Evolutionary conservation across 257 asterid species (phyloP), one percentile per base, ranked within the genome.

Genomic region (Solanum gandarillasii): DNA sequence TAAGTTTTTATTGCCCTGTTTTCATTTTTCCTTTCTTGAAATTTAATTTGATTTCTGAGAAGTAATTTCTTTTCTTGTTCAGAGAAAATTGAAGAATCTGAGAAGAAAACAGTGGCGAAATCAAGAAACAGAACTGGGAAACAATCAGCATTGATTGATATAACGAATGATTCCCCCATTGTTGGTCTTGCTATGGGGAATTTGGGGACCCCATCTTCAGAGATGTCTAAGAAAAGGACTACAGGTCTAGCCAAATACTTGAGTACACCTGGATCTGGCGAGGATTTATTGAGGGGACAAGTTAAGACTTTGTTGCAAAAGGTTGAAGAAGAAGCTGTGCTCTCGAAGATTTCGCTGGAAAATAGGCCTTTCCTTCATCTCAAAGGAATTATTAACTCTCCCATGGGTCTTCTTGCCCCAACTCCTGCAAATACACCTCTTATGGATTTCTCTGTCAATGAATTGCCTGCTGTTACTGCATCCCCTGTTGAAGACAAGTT

Each of bases 351-450:
- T 32, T 74, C 92, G 0, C 9, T 88, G 2, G 94, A 92, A 52
- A 91, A 89, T 7, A 67, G 95, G 90, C 93, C 94, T 10, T 31
- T 91, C 21, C 89, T 93, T 85, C 93, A 89, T 14, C 90, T 94
- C 12, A 89, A 92, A 82, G 96, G 94, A n/a, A 68, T 91, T 35
- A 75, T 89, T 35, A 88, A 85, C 68, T 95, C 98, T 72, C 96
- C 99, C 0, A 88, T 91, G 83, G 92, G 88, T 73, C 91, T 94
- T 83, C 87, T 87, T 48, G 98, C 98, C 29, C 98, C 98, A 0
- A 97, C 99, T 71, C 98, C 99, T 2, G 98, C 98, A 1, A 97
- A 95, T 86, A 97, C 99, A 5, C 99, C 98, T 3, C 95, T 93
- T 36, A 87, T 91, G 65, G 86, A 85, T 73, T 48, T 91, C 75